Percentiles rank a stretch among this genome's conserved stretches.
phyloP scores from a whole-genome alignment of 805 yeast genomes.

The Candida ponderosae region DNA sequence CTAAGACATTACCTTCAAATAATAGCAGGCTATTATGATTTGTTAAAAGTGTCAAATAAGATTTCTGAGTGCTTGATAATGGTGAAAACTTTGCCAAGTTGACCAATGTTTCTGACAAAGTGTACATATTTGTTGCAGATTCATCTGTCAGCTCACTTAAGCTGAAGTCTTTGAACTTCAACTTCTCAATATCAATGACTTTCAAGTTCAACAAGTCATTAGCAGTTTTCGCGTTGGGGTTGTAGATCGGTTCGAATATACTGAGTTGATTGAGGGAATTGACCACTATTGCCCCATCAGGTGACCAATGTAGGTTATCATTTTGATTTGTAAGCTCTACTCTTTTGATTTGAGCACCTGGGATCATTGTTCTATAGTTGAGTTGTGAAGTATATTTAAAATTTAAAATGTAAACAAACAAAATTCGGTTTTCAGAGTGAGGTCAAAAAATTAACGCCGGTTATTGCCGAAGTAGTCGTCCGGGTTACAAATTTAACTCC shows the following conservation, averaged over 20 bases:
- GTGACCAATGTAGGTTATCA: slow-evolving; percentile 14
- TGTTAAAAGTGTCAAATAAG: slow-evolving; percentile 14
- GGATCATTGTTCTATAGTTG: not conserved
- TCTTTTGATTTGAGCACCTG: slow-evolving; percentile 6
- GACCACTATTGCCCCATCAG: slow-evolving; percentile 17
- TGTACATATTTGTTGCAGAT: slow-evolving; percentile 7
- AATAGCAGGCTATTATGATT: slow-evolving; percentile 10
- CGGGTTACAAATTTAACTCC: too few relatives aligned
- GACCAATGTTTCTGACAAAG: slow-evolving; percentile 7
- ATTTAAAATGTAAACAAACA: too few relatives aligned
- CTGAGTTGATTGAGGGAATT: slow-evolving; percentile 14
- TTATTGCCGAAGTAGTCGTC: too few relatives aligned
- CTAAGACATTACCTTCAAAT: slow-evolving; percentile 8
- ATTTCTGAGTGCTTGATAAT: slow-evolving; percentile 4
- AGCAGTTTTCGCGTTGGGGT: slow-evolving; percentile 7
- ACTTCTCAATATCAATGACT: slow-evolving; percentile 7
- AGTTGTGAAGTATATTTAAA: too few relatives aligned
- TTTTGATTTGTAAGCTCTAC: slow-evolving; percentile 7
- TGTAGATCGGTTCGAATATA: slow-evolving; percentile 13
- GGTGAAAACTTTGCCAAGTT: slow-evolving; percentile 16
- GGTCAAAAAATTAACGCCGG: too few relatives aligned
- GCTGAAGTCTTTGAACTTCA: slow-evolving; percentile 8
- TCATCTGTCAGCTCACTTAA: slow-evolving; percentile 12
- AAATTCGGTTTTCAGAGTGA: too few relatives aligned
- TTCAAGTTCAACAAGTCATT: slow-evolving; percentile 9